Evolutionary conservation across 108 stramenopile species (phyloP).

Genomic region (Epithemia pelagica): DNA sequence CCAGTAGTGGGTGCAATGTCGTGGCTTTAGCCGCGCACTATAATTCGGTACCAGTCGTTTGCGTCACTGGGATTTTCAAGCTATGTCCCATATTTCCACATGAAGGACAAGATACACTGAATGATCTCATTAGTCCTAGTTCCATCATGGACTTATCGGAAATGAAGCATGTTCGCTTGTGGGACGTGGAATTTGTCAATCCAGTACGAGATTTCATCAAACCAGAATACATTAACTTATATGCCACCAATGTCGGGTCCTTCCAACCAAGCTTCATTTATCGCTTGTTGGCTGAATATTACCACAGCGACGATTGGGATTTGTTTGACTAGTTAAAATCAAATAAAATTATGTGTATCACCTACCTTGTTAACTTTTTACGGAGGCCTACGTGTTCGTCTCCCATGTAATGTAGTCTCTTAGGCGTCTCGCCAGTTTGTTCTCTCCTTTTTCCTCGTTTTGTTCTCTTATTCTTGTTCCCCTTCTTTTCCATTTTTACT

Average conservation of each 20-base stretch:
- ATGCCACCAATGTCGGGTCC: conserved; percentile 92
- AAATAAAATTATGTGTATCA: too few species aligned
- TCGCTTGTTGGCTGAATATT: conserved; percentile 89
- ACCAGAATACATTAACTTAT: conserved; percentile 88
- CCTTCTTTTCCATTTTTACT: too few species aligned
- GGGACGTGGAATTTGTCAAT: conserved; percentile 80
- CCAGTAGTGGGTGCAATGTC: conserved; percentile 82
- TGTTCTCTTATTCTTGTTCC: too few species aligned
- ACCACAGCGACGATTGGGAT: conserved; percentile 90
- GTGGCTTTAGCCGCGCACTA: conserved; percentile 90
- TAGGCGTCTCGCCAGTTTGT: too few species aligned
- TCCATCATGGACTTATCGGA: conserved; percentile 55
- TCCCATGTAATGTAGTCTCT: too few species aligned
- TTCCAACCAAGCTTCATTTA: conserved; percentile 96
- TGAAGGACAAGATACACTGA: conserved; percentile 91
- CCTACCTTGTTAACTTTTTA: too few species aligned
- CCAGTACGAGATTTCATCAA: conserved; percentile 95
- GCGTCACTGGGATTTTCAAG: conserved; percentile 93
- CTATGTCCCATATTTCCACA: conserved; percentile 96
- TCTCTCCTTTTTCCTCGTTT: too few species aligned
- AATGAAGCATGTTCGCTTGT: conserved; percentile 41
- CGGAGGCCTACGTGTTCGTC: too few species aligned
- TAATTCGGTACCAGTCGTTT: conserved; percentile 91
- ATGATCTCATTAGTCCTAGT: conserved; percentile 77
- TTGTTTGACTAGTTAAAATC: conserved; percentile 58